These are phyloP conservation scores for Geotrichum ghanense DNA, from an alignment of 805 yeast species.

Conservation along the genomic window DNA sequence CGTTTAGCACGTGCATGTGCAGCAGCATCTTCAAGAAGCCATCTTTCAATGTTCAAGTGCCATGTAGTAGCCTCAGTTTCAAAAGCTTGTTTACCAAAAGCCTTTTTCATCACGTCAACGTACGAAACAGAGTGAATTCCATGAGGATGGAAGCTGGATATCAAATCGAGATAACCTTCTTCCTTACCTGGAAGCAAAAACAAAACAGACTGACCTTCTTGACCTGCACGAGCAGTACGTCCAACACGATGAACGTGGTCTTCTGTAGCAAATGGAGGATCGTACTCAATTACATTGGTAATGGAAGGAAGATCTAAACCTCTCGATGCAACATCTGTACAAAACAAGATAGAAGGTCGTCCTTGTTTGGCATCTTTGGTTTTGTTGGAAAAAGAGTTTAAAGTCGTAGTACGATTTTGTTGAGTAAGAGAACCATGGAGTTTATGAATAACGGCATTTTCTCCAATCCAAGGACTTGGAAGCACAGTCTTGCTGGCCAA, in stretches of 20 bases:
- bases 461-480: constrained; percentile 43
- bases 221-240: constrained; percentile 97
- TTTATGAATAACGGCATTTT: constrained; percentile 43
- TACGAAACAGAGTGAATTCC: constrained; percentile 41
- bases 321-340: constrained; percentile 97
- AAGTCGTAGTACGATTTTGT: constrained; percentile 67
- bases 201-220: constrained; percentile 62
- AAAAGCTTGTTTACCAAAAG: constrained; percentile 47
- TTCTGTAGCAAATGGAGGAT: constrained; percentile 88
- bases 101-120: constrained; percentile 23
- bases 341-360: constrained; percentile 44
- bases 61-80: constrained; percentile 92
- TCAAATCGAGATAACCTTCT: constrained; percentile 64
- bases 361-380: constrained; percentile 22
- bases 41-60: constrained; percentile 84
- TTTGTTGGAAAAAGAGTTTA: constrained; percentile 38
- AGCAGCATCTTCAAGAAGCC: constrained; percentile 56
- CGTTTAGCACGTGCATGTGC: constrained; percentile 58
- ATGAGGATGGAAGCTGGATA: constrained; percentile 44
- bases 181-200: constrained; percentile 84
- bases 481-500: constrained; percentile 29
- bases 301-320: constrained; percentile 89
- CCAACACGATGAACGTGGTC: constrained; percentile 97
- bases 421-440: constrained; percentile 90
- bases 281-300: constrained; percentile 79